Percentiles rank a stretch among this genome's conserved stretches.
phyloP scores from a whole-genome alignment of 75 land plant genomes.

The Pinus tabuliformis region DNA sequence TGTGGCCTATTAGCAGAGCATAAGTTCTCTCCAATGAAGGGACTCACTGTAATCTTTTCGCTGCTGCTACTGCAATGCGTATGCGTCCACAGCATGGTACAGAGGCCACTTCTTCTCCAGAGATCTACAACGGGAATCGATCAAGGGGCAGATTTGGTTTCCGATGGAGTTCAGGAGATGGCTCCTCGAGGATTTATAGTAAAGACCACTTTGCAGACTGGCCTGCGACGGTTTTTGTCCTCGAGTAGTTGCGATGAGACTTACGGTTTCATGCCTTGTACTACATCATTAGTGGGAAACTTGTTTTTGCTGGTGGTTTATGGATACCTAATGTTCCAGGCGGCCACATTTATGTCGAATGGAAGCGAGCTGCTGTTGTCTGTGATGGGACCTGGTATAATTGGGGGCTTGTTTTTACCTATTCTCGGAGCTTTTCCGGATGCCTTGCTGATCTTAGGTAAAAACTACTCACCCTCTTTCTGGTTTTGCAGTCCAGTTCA shows the following conservation, averaged over 20 bases:
- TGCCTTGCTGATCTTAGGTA: conserved; percentile 73
- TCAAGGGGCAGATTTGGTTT: background rate
- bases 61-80: background rate
- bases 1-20: no score
- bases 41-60: background rate
- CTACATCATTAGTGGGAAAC: conserved; percentile 47
- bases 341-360: conserved; percentile 62
- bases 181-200: background rate
- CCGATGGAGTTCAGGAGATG: background rate
- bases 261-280: conserved; percentile 81
- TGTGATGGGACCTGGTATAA: conserved; percentile 63
- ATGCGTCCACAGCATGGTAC: background rate
- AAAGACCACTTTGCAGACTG: no score
- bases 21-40: background rate
- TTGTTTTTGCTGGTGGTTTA: conserved; percentile 52
- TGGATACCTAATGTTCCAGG: conserved; percentile 56
- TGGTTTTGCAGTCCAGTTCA: background rate
- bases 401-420: conserved; percentile 78
- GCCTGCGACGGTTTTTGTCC: background rate
- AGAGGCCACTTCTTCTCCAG: background rate
- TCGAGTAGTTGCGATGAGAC: conserved; percentile 49
- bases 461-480: background rate
- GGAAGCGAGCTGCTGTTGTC: conserved; percentile 74
- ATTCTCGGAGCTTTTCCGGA: conserved; percentile 84
- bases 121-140: background rate